Conservation (phyloP, 371 early-diverging fungal genomes). For the Mortierella polycephala region DNA sequence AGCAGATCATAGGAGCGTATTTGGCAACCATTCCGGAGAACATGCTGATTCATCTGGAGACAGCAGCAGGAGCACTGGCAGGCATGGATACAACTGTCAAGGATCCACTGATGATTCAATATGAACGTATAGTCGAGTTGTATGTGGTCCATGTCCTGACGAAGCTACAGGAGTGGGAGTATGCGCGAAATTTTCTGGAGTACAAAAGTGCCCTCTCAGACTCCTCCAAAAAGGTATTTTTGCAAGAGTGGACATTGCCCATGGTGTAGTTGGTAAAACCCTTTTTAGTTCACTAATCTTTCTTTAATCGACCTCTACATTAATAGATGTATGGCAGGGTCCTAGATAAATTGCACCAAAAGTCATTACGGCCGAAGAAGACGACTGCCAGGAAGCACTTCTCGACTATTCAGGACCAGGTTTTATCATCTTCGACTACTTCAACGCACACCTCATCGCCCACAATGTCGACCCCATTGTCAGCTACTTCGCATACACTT, state of each 20-base stretch:
- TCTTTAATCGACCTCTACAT: too few species aligned
- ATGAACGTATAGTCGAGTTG: slow-evolving; percentile 62
- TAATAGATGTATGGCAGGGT: slow-evolving; percentile 34
- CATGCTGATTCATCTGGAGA: slow-evolving; percentile 48
- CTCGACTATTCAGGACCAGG: slow-evolving; percentile 15
- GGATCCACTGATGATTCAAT: slow-evolving; percentile 52
- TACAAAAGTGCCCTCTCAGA: slow-evolving; percentile 55
- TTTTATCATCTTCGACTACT: too few species aligned
- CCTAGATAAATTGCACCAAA: slow-evolving; percentile 40
- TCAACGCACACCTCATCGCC: too few species aligned
- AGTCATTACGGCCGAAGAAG: slow-evolving; percentile 42
- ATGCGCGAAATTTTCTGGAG: slow-evolving; percentile 56
- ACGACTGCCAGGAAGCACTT: neutral
- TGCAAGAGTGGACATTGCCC: too few species aligned
- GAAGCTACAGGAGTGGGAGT: slow-evolving; percentile 56
- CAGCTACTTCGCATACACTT: too few species aligned
- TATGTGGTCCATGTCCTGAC: slow-evolving; percentile 63
- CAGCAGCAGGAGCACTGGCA: slow-evolving; percentile 35
- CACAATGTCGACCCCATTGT: too few species aligned
- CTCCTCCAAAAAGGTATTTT: slow-evolving; percentile 53
- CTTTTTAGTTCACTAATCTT: too few species aligned
- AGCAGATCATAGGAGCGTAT: slow-evolving; percentile 40
- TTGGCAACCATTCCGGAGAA: slow-evolving; percentile 48
- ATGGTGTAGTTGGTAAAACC: too few species aligned
- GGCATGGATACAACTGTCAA: slow-evolving; percentile 8